phyloP scores from a whole-genome alignment of 257 asterid species.

The Scutellaria barbata region DNA sequence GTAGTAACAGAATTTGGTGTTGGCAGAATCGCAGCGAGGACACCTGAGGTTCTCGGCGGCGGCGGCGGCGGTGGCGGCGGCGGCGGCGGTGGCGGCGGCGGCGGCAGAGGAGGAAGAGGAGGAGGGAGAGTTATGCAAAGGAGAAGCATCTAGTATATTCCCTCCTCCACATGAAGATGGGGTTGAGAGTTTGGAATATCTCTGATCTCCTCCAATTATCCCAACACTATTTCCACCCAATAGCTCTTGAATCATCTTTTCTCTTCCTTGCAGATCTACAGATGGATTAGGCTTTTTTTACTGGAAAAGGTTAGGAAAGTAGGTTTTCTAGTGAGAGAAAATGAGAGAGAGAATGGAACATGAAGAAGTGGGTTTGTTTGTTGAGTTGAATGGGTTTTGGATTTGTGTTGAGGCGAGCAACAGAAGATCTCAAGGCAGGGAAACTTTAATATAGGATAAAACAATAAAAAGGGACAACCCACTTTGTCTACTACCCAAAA shows the following conservation, averaged over 20 bases:
- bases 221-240: conserved; percentile 56
- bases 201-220: conserved; percentile 44
- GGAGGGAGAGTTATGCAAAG: conserved; percentile 40
- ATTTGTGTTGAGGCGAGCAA: conserved; percentile 41
- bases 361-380: conserved; percentile 29
- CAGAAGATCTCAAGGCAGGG: conserved; percentile 40
- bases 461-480: conserved; percentile 43
- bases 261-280: conserved; percentile 35
- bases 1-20: conserved; percentile 86
- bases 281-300: conserved; percentile 34
- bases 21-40: conserved; percentile 83
- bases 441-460: conserved; percentile 44
- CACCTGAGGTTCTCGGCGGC: conserved; percentile 61
- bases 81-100: conserved; percentile 5
- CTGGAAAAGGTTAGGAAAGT: conserved; percentile 45
- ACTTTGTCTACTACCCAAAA: conserved; percentile 50
- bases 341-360: conserved; percentile 9
- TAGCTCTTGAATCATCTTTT: conserved; percentile 76
- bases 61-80: conserved; percentile 31
- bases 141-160: conserved; percentile 37
- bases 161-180: conserved; percentile 33
- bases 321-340: conserved; percentile 37
- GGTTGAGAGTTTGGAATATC: conserved; percentile 47
- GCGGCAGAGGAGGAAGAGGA: conserved; percentile 40
- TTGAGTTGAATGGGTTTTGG: conserved; percentile 39